Evolutionary conservation across 371 early-diverging fungal genomes (phyloP).

Genomic region (Mucor velutinosus): DNA sequence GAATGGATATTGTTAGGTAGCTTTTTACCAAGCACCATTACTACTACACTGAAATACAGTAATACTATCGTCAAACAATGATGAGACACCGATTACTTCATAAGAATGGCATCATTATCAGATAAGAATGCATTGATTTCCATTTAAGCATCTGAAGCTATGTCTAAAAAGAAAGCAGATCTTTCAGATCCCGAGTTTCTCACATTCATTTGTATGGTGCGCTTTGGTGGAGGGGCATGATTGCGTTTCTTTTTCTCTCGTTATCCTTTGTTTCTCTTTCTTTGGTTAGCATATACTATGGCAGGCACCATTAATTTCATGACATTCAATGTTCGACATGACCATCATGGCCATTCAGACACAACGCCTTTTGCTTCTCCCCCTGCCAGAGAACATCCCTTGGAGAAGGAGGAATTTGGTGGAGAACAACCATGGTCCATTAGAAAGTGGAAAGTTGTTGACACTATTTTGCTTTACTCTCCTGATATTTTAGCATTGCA

Average conservation of each 20-base stretch:
- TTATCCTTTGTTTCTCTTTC: not conserved
- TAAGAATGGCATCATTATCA: not conserved
- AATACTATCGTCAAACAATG: not conserved
- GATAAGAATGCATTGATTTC: not conserved
- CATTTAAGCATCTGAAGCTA: not conserved
- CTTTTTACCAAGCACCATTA: not conserved
- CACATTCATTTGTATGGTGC: not conserved
- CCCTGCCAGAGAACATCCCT: slow-evolving; percentile 18
- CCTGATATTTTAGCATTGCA: slow-evolving; percentile 53
- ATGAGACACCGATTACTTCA: not conserved
- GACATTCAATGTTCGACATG: slow-evolving; percentile 51
- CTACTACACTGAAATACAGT: not conserved
- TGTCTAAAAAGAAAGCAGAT: not conserved
- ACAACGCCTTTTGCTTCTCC: slow-evolving; percentile 33
- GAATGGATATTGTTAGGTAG: not conserved
- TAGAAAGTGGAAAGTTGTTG: slow-evolving; percentile 50
- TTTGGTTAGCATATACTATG: not conserved
- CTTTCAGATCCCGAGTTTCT: not conserved
- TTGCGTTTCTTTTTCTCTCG: slow-evolving; percentile 5
- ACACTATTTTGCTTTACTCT: slow-evolving; percentile 45
- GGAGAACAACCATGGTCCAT: slow-evolving; percentile 53
- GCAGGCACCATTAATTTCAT: slow-evolving; percentile 31
- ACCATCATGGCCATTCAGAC: slow-evolving; percentile 23
- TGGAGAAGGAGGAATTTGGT: slow-evolving; percentile 15
- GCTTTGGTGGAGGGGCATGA: not conserved